A percentile compares a stretch with the other conserved stretches of the same genome.
Conservation (phyloP, 2,329 filamentous ascomycete species). For the Akanthomyces muscarius region DNA sequence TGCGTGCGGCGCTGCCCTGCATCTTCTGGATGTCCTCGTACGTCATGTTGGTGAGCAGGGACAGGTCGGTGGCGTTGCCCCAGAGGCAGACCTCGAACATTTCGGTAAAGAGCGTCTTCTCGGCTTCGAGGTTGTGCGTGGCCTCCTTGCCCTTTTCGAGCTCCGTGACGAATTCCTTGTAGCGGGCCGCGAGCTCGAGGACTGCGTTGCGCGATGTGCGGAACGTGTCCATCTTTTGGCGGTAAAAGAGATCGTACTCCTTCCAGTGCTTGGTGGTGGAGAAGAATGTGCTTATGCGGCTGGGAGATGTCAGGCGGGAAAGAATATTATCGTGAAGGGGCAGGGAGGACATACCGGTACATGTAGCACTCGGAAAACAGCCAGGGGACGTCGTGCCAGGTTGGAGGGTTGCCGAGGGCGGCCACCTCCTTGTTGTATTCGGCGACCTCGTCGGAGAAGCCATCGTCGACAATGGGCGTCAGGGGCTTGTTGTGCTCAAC, state of each 20-base stretch:
- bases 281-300: slow-evolving; percentile 79
- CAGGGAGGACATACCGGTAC: slow-evolving; percentile 42
- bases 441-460: slow-evolving; percentile 71
- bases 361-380: slow-evolving; percentile 92
- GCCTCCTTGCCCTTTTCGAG: slow-evolving; percentile 52
- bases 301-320: slow-evolving; percentile 20
- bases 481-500: slow-evolving; percentile 82
- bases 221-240: slow-evolving; percentile 90
- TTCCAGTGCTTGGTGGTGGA: slow-evolving; percentile 77
- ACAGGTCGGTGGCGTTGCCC: slow-evolving; percentile 95
- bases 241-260: slow-evolving; percentile 80
- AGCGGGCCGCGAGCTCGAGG: slow-evolving; percentile 74
- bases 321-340: not conserved
- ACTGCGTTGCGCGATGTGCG: slow-evolving; percentile 85
- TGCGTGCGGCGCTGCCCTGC: slow-evolving; percentile 82
- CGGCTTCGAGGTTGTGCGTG: slow-evolving; percentile 59
- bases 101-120: slow-evolving; percentile 77
- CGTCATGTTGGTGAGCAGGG: slow-evolving; percentile 80
- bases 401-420: slow-evolving; percentile 60
- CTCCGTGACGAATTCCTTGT: slow-evolving; percentile 68
- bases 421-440: slow-evolving; percentile 84
- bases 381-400: slow-evolving; percentile 85
- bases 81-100: slow-evolving; percentile 97
- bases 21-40: slow-evolving; percentile 97
- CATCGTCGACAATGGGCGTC: slow-evolving; percentile 74